These are phyloP conservation scores for Metarhizium robertsii DNA, from an alignment of 2,329 filamentous ascomycete genomes.

Conservation along the genomic window DNA sequence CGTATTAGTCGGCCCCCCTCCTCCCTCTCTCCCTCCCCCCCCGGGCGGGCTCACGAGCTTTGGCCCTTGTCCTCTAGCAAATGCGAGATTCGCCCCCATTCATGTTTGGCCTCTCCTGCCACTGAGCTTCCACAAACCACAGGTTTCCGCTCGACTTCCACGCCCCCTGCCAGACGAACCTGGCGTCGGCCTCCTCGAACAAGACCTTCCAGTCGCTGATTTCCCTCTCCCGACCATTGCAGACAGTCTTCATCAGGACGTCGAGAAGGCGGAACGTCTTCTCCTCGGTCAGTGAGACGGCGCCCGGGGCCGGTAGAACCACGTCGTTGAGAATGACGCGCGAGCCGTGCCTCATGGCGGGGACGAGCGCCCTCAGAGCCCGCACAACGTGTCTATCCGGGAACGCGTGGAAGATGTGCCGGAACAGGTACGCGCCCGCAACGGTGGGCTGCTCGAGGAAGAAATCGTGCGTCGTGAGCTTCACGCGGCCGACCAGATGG, in stretches of 20 bases:
- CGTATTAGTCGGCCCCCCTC: no score
- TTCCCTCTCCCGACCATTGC: conserved; percentile 36
- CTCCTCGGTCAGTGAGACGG: conserved; percentile 24
- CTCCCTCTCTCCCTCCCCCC: no score
- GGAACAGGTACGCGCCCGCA: conserved; percentile 44
- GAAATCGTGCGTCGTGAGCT: conserved; percentile 40
- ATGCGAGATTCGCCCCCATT: neutral
- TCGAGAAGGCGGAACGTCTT: conserved; percentile 32
- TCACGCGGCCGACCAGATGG: conserved; percentile 24
- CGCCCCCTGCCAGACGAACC: conserved; percentile 27
- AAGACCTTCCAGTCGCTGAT: conserved; percentile 32
- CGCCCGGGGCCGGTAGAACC: conserved; percentile 23
- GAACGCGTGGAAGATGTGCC: conserved; percentile 48
- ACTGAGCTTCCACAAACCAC: conserved; percentile 28
- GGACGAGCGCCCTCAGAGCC: conserved; percentile 35
- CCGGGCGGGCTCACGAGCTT: no score
- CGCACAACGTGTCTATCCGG: conserved; percentile 35
- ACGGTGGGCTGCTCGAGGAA: conserved; percentile 39
- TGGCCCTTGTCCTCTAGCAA: no score
- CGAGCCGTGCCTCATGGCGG: conserved; percentile 39
- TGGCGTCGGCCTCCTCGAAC: conserved; percentile 26
- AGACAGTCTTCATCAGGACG: conserved; percentile 35
- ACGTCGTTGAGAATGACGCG: conserved; percentile 29
- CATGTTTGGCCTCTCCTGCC: conserved; percentile 15
- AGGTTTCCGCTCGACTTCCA: conserved; percentile 18